These are phyloP conservation scores for Botrytis fragariae DNA, from an alignment of 2,329 filamentous ascomycete species.

Conservation along the genomic window DNA sequence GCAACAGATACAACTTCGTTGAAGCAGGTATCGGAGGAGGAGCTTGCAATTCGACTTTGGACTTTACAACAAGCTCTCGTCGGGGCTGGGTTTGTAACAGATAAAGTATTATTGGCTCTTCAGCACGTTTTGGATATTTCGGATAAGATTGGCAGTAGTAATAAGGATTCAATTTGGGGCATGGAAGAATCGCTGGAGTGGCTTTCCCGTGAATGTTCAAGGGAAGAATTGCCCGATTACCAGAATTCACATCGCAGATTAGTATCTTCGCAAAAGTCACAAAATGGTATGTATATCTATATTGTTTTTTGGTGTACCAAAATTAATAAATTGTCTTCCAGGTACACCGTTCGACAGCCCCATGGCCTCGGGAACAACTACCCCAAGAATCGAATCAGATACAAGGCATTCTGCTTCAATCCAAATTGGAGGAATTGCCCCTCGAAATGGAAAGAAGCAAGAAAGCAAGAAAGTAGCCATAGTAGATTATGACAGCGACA, in stretches of 20 bases:
- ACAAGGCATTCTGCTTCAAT: conserved; percentile 31
- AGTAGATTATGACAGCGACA: conserved; percentile 62
- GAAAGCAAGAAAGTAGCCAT: conserved; percentile 23
- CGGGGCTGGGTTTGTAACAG: conserved; percentile 64
- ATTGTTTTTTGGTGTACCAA: neutral
- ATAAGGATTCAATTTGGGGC: conserved; percentile 74
- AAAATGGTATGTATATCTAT: conserved; percentile 32
- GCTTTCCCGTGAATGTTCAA: conserved; percentile 74
- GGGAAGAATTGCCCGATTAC: conserved; percentile 70
- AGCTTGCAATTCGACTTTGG: conserved; percentile 78
- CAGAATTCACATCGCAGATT: conserved; percentile 46
- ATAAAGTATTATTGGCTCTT: conserved; percentile 62
- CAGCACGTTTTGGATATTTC: conserved; percentile 66
- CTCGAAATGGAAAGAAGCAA: conserved; percentile 26
- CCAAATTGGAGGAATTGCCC: conserved; percentile 17
- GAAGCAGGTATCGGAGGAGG: conserved; percentile 69
- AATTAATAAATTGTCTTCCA: conserved; percentile 24
- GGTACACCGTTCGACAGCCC: conserved; percentile 37
- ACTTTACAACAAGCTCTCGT: conserved; percentile 72
- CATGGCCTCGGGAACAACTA: conserved; percentile 36
- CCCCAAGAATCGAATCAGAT: conserved; percentile 36
- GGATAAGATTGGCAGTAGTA: conserved; percentile 54
- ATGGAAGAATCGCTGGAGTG: conserved; percentile 86
- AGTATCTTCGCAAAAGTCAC: conserved; percentile 31
- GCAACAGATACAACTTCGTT: conserved; percentile 35